A percentile compares a stretch with the other conserved stretches of the same genome.
These are phyloP conservation scores for Xylariales sp. DNA, from an alignment of 2,329 filamentous ascomycete genomes.

Conservation along the genomic window DNA sequence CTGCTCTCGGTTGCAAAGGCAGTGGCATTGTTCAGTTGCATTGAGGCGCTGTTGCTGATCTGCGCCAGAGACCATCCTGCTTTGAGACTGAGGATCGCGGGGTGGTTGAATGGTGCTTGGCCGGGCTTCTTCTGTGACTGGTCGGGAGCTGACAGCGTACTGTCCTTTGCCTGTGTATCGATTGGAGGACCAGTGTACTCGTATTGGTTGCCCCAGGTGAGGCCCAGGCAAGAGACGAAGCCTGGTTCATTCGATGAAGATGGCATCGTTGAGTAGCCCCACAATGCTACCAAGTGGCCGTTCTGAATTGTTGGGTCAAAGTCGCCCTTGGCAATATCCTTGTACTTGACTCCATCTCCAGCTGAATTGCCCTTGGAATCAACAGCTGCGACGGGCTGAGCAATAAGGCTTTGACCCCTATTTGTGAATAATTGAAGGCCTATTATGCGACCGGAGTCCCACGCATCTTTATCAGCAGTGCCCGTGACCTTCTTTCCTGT, in stretches of 20 bases:
- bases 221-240: background rate
- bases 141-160: too few relatives aligned
- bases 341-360: background rate
- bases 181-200: too few relatives aligned
- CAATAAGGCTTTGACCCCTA: background rate
- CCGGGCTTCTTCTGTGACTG: too few relatives aligned
- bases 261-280: too few relatives aligned
- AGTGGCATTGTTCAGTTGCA: too few relatives aligned
- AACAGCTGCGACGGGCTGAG: background rate
- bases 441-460: background rate
- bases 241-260: background rate
- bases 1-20: too few relatives aligned
- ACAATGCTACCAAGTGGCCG: background rate
- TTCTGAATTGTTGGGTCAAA: background rate
- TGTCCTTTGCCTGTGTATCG: too few relatives aligned
- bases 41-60: too few relatives aligned
- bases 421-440: conserved; percentile 1
- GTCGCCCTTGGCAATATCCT: background rate
- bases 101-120: too few relatives aligned
- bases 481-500: background rate
- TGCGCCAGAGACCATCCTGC: too few relatives aligned
- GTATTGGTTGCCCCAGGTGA: conserved; percentile 1
- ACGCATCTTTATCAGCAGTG: too few relatives aligned
- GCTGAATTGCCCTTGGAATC: background rate
- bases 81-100: too few relatives aligned